These are phyloP conservation scores for Cutaneotrichosporon arboriforme DNA, from an alignment of 1,284 basidiomycete genomes.

Conservation along the genomic window DNA sequence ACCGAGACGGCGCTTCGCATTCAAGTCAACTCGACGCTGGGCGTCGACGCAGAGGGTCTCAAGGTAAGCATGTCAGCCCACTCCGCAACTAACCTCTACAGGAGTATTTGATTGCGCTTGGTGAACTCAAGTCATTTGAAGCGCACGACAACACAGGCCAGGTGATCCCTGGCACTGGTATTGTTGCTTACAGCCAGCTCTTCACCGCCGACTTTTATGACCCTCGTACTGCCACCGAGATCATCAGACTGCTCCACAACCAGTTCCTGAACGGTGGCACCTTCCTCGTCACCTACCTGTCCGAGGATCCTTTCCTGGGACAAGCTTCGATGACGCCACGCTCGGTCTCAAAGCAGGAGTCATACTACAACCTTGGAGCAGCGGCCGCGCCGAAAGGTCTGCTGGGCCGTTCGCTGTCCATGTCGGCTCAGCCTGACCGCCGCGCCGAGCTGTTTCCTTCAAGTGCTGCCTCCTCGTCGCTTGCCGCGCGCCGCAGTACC, in stretches of 20 bases:
- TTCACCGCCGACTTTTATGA: slow-evolving; percentile 42
- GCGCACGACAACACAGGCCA: slow-evolving; percentile 17
- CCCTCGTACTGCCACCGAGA: slow-evolving; percentile 27
- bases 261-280: background rate
- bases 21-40: slow-evolving; percentile 8
- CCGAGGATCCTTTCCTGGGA: slow-evolving; percentile 10
- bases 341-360: too few relatives aligned
- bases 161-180: slow-evolving; percentile 10
- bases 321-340: too few relatives aligned
- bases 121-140: slow-evolving; percentile 22
- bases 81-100: background rate
- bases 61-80: background rate
- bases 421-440: too few relatives aligned
- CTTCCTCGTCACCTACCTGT: slow-evolving; percentile 3
- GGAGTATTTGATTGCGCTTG: slow-evolving; percentile 21
- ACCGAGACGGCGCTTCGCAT: slow-evolving; percentile 19
- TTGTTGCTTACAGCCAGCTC: slow-evolving; percentile 12
- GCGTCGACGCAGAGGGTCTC: background rate
- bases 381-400: too few relatives aligned
- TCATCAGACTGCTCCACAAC: slow-evolving; percentile 20
- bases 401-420: too few relatives aligned
- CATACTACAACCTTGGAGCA: too few relatives aligned
- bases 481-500: too few relatives aligned
- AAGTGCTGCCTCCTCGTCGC: too few relatives aligned
- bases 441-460: background rate